Percentiles rank a stretch among this genome's conserved stretches.
phyloP scores from a whole-genome alignment of 768 basidiomycete genomes.

The Boletus pseudo-olivaceus region DNA sequence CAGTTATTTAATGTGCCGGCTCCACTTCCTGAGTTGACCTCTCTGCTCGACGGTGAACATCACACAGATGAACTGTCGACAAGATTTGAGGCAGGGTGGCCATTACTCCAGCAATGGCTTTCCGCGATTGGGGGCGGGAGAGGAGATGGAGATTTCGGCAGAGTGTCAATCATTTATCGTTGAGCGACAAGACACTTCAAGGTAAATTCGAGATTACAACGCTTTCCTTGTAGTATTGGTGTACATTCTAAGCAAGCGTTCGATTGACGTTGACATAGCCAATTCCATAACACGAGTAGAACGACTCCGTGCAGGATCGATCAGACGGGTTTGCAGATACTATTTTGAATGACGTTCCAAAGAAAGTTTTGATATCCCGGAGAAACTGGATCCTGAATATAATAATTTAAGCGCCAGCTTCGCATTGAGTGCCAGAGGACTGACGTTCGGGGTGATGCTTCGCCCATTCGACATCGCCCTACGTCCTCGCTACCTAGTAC shows the following conservation, averaged over 20 bases:
- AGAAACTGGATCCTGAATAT: constrained; percentile 81
- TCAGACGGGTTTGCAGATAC: constrained; percentile 54
- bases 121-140: constrained; percentile 55
- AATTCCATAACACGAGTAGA: constrained; percentile 89
- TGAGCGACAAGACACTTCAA: constrained; percentile 32
- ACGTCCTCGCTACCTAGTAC: constrained; percentile 97
- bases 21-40: constrained; percentile 51
- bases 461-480: constrained; percentile 81
- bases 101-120: constrained; percentile 71
- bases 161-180: constrained; percentile 74
- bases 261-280: constrained; percentile 90
- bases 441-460: constrained; percentile 78
- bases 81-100: constrained; percentile 81
- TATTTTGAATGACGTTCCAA: constrained; percentile 94
- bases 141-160: constrained; percentile 66
- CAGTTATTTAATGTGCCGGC: constrained; percentile 17
- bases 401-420: constrained; percentile 4
- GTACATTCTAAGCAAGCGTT: constrained; percentile 51
- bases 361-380: constrained; percentile 74
- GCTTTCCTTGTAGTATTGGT: neutral
- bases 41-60: constrained; percentile 82
- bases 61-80: constrained; percentile 90
- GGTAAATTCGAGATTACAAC: neutral
- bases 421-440: constrained; percentile 31
- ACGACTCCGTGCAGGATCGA: constrained; percentile 52